These are phyloP conservation scores for Kuraishia floccosa DNA, from an alignment of 805 yeast genomes.

Conservation along the genomic window DNA sequence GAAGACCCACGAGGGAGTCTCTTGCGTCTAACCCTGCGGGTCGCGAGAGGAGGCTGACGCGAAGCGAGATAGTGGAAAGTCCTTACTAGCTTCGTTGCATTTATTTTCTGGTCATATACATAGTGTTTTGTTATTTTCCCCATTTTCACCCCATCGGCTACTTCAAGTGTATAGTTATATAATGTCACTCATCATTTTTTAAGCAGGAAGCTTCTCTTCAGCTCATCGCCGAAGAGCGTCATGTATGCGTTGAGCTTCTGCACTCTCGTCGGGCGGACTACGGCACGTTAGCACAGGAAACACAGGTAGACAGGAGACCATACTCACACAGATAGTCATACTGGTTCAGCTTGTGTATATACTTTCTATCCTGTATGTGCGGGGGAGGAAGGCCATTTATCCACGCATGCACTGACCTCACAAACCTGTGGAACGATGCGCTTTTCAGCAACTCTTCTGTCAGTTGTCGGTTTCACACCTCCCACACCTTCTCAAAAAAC, in stretches of 20 bases:
- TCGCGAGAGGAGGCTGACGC: background rate
- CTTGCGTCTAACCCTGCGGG: slow-evolving; percentile 20
- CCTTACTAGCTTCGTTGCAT: background rate
- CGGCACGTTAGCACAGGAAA: slow-evolving; percentile 5
- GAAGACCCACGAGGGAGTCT: slow-evolving; percentile 39
- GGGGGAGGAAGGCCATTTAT: slow-evolving; percentile 50
- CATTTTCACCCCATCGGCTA: no score
- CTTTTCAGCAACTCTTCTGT: slow-evolving; percentile 42
- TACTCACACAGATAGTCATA: slow-evolving; percentile 9
- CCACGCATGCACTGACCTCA: slow-evolving; percentile 46
- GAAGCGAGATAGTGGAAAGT: background rate
- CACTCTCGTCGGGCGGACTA: slow-evolving; percentile 33
- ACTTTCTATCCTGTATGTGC: slow-evolving; percentile 11
- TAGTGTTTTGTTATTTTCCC: no score
- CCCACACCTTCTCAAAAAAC: no score
- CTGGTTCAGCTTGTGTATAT: slow-evolving; percentile 5
- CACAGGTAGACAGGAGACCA: background rate
- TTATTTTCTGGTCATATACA: background rate
- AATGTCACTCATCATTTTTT: slow-evolving; percentile 11
- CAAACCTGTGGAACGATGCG: slow-evolving; percentile 51
- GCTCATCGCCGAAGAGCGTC: slow-evolving; percentile 47
- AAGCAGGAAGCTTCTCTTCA: slow-evolving; percentile 42
- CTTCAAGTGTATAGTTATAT: background rate
- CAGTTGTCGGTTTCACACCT: slow-evolving; percentile 10
- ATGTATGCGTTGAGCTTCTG: slow-evolving; percentile 56